Conservation (phyloP, 2,329 filamentous ascomycete genomes). For the Cladorrhinum sp. region DNA sequence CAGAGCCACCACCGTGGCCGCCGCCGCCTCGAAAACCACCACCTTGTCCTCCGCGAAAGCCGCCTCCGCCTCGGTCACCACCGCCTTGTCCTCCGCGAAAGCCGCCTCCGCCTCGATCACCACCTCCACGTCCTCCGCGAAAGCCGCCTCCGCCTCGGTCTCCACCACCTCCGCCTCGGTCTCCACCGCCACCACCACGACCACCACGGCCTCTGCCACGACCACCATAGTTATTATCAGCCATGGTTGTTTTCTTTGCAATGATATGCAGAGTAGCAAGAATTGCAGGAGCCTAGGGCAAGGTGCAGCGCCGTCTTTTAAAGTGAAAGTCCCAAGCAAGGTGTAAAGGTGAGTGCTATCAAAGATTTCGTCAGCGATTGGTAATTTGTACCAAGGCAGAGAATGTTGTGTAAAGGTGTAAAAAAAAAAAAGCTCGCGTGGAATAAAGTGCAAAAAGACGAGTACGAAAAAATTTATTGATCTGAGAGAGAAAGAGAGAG, state of each 20-base stretch:
- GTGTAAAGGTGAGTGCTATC: no score
- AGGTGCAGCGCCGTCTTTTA: no score
- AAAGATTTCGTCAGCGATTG: neutral
- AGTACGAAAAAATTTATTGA: no score
- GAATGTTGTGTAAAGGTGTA: no score
- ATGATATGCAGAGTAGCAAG: neutral
- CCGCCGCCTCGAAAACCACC: conserved; percentile 12
- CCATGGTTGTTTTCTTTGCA: conserved; percentile 11
- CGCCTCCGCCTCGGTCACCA: conserved; percentile 17
- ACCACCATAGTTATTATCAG: conserved; percentile 26
- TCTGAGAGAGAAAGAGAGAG: no score
- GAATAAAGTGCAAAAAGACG: no score
- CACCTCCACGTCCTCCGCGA: conserved; percentile 14
- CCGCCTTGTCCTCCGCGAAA: conserved; percentile 17
- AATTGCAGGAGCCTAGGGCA: no score
- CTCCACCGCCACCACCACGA: conserved; percentile 15
- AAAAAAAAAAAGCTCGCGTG: no score
- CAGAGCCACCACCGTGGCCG: neutral
- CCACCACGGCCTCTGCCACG: conserved; percentile 25
- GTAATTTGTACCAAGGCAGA: no score
- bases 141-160: conserved; percentile 16
- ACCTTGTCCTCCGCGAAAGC: conserved; percentile 19
- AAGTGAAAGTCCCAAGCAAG: no score
- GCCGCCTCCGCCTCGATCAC: conserved; percentile 24
- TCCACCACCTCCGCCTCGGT: conserved; percentile 17